Base-by-base conservation (phyloP, 192 early-diverging fungal genomes). In the Rhizoclosmatium sp. region DNA sequence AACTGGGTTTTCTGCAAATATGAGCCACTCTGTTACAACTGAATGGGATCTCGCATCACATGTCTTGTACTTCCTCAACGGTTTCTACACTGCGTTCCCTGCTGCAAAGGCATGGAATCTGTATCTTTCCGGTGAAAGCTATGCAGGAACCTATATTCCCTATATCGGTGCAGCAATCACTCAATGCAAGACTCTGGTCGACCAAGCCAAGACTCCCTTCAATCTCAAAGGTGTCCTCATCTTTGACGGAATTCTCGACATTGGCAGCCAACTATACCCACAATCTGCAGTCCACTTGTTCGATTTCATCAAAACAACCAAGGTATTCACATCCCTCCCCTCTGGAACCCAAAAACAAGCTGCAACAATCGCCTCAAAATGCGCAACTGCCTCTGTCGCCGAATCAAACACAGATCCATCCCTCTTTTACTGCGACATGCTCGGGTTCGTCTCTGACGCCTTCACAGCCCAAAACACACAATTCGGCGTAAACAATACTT, bases 121-220 rank as follows among this genome's bases (percentile, higher is more conserved):
- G 59, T 80, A 83, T 47, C 64, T 86, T 16, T 69, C 81, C 14
- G 85, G 85, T n/a, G 85, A 86, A 69, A 78, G 72, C 59, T 86
- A 81, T 41, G 84, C 84, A 10, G 84, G 84, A 0, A 51, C 66
- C 0, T 85, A 85, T 68, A 83, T 85, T 66, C 84, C 84, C 41
- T 85, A 82, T 65, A 86, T 85, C 59, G 82, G 65, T 51, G 61
- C 58, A 4, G 76, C 75, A 23, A 81, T 85, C 65, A 54, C 49
- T 31, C 47, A 62, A 23, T 76, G 76, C 75, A 59, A 60, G 16
- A 9, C 40, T 12, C 58, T 60, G 45, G 41, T 59, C 39, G 65
- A 69, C 12, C 65, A n/a, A 42, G 31, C 31, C 41, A 9, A 46
- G 0, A 79, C 60, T 16, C 23, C 80, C 31, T 58, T 78, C 23